phyloP scores from a whole-genome alignment of 2,329 filamentous ascomycete species.

The Ophiostoma sp. region DNA sequence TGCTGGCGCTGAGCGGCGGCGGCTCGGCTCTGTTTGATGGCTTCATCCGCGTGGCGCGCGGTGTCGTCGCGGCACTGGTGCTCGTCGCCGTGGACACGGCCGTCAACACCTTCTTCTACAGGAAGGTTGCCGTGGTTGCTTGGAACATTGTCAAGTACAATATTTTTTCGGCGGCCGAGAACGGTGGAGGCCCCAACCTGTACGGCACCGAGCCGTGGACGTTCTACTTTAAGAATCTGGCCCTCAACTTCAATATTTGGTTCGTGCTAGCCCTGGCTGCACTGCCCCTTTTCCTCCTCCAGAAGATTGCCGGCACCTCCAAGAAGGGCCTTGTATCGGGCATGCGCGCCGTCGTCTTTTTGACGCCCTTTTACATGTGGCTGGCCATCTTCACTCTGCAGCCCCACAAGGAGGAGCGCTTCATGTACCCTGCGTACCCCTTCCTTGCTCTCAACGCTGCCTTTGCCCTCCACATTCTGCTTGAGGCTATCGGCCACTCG shows the following conservation, averaged over 20 bases:
- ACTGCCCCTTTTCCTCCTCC: slow-evolving; percentile 72
- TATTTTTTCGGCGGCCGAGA: slow-evolving; percentile 77
- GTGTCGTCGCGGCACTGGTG: slow-evolving; percentile 63
- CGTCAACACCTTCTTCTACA: slow-evolving; percentile 84
- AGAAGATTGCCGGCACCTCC: slow-evolving; percentile 65
- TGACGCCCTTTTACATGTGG: slow-evolving; percentile 92
- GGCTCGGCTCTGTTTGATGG: slow-evolving; percentile 61
- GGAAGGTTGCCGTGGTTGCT: slow-evolving; percentile 71
- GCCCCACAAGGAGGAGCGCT: slow-evolving; percentile 95
- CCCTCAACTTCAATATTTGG: slow-evolving; percentile 95
- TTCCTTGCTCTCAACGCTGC: slow-evolving; percentile 87
- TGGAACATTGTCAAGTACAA: slow-evolving; percentile 97
- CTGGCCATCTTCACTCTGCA: slow-evolving; percentile 86
- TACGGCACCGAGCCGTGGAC: slow-evolving; percentile 97
- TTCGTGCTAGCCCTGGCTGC: slow-evolving; percentile 75
- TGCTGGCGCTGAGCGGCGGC: slow-evolving; percentile 54
- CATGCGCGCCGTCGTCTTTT: slow-evolving; percentile 73
- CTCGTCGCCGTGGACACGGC: slow-evolving; percentile 63
- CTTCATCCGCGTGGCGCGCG: slow-evolving; percentile 64
- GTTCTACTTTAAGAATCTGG: slow-evolving; percentile 89
- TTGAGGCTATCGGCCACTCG: slow-evolving; percentile 71
- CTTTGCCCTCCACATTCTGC: slow-evolving; percentile 75
- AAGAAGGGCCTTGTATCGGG: slow-evolving; percentile 66
- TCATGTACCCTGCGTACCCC: slow-evolving; percentile 97
- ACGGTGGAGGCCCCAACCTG: slow-evolving; percentile 80